A percentile compares a stretch with the other conserved stretches of the same genome.
Conservation (phyloP, 1,284 basidiomycete species). For the Ganoderma sp. region DNA sequence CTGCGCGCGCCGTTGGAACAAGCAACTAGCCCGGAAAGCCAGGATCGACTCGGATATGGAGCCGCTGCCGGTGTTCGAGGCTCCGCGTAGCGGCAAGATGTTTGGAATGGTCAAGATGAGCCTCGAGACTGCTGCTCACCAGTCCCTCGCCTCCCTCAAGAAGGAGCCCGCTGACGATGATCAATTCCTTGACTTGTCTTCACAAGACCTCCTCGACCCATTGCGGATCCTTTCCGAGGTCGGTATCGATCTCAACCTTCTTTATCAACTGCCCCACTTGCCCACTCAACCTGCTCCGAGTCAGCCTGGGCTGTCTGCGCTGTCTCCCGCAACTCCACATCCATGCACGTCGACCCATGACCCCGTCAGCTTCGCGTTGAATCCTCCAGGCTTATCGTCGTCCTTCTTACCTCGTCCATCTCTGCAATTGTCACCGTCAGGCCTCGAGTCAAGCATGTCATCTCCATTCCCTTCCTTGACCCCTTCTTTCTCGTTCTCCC, state of each 20-base stretch:
- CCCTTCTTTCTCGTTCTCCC: too few species aligned
- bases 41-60: neutral
- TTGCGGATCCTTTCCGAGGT: neutral
- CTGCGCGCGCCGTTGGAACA: slow-evolving; percentile 13
- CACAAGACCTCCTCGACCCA: neutral
- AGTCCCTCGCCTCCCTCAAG: neutral
- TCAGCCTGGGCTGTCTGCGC: neutral
- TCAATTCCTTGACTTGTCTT: neutral
- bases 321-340: neutral
- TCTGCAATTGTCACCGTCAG: too few species aligned
- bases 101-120: neutral
- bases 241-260: neutral
- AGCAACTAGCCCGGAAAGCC: neutral
- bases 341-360: neutral
- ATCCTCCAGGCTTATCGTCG: too few species aligned
- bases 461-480: too few species aligned
- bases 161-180: neutral
- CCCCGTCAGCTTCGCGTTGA: too few species aligned
- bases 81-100: neutral
- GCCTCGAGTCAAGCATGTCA: too few species aligned
- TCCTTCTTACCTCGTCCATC: too few species aligned
- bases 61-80: neutral
- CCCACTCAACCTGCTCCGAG: too few species aligned
- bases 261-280: neutral
- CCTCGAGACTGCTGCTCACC: neutral